These are phyloP conservation scores for Chlorencoelia australis DNA, from an alignment of 2,329 filamentous ascomycete genomes.

Conservation along the genomic window DNA sequence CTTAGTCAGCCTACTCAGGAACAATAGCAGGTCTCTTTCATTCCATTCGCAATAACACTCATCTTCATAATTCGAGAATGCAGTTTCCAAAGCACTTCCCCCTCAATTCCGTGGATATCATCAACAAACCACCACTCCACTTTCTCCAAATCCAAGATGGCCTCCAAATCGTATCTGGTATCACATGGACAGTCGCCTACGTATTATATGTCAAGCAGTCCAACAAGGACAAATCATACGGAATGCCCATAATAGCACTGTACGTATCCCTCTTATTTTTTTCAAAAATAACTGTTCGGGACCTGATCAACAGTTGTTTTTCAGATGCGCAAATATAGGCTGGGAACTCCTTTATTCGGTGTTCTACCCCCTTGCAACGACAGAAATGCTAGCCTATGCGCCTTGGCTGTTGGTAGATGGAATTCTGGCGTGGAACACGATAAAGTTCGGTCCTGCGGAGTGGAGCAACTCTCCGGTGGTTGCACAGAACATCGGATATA, in stretches of 20 bases:
- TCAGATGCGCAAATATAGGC: not conserved
- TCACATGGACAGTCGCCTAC: not conserved
- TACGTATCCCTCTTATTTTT: not conserved
- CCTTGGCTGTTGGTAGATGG: no score
- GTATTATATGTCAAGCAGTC: not conserved
- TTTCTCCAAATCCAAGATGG: not conserved
- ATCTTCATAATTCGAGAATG: no score
- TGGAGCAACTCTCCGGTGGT: no score
- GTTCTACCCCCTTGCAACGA: no score
- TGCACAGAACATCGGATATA: no score
- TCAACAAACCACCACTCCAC: not conserved
- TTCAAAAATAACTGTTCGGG: not conserved
- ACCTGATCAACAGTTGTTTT: not conserved
- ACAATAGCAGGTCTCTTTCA: no score
- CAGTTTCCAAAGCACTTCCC: no score
- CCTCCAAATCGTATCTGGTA: not conserved
- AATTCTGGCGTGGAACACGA: no score
- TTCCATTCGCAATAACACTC: no score
- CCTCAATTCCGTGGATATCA: not conserved
- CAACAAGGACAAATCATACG: conserved; percentile 1
- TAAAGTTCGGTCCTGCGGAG: no score
- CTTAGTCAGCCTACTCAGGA: no score
- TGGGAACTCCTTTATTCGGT: not conserved
- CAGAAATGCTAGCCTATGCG: no score
- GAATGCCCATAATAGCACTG: conserved; percentile 1